phyloP scores from a whole-genome alignment of 495 filamentous ascomycete species.

The Hypoxylon crocopeplum region DNA sequence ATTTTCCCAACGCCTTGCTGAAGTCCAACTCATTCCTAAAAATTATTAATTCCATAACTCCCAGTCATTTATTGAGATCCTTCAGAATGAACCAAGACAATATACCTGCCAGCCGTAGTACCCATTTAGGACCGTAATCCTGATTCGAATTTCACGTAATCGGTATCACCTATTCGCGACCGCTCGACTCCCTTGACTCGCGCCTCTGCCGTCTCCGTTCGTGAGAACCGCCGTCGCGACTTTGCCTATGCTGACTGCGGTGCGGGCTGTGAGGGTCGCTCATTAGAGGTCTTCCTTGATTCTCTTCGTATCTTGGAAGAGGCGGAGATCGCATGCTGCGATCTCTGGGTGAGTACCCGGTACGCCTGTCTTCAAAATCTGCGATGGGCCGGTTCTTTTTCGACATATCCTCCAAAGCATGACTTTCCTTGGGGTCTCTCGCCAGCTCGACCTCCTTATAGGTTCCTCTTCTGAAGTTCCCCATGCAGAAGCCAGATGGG shows the following conservation, averaged over 20 bases:
- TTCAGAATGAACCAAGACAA: too few relatives aligned
- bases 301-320: conserved; percentile 8
- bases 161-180: neutral
- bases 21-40: too few relatives aligned
- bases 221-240: neutral
- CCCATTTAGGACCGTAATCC: neutral
- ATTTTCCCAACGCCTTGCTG: too few relatives aligned
- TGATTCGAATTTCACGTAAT: too few relatives aligned
- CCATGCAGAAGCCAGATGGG: conserved; percentile 36
- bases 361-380: conserved; percentile 23
- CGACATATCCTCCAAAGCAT: neutral
- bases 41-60: too few relatives aligned
- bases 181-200: neutral
- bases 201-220: conserved; percentile 2
- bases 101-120: neutral
- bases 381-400: conserved; percentile 6
- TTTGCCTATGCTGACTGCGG: conserved; percentile 8
- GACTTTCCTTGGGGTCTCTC: conserved; percentile 1
- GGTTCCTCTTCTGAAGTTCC: conserved; percentile 17
- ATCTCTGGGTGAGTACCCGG: conserved; percentile 5
- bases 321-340: neutral
- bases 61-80: too few relatives aligned
- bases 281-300: neutral
- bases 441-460: conserved; percentile 13
- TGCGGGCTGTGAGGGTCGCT: neutral